Percentiles rank a stretch among this genome's conserved stretches.
These are phyloP conservation scores for Cryoendolithus antarcticus DNA, from an alignment of 2,329 filamentous ascomycete genomes.

Conservation along the genomic window DNA sequence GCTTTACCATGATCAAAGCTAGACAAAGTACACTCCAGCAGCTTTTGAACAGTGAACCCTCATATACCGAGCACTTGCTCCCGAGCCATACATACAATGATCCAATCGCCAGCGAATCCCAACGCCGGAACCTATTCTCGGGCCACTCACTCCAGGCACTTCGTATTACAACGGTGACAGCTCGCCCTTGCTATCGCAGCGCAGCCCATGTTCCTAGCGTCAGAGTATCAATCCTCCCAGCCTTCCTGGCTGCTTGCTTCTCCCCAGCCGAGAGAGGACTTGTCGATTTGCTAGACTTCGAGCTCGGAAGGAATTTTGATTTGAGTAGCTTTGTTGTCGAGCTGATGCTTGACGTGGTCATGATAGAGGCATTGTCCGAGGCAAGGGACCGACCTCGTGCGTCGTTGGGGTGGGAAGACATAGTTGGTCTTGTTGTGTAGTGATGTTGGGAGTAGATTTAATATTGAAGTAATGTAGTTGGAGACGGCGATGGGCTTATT, in stretches of 20 bases:
- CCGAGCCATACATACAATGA: too few species aligned
- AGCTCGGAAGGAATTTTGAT: conserved; percentile 3
- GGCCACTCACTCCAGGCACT: too few species aligned
- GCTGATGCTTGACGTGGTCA: conserved; percentile 5
- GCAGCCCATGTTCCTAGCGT: conserved; percentile 1
- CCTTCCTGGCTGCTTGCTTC: conserved; percentile 5
- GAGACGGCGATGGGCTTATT: too few species aligned
- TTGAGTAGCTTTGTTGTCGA: conserved; percentile 6
- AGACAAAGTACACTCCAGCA: too few species aligned
- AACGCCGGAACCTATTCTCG: too few species aligned
- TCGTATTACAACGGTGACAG: background rate
- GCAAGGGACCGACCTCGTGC: too few species aligned
- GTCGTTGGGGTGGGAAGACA: conserved; percentile 1
- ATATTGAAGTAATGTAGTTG: background rate
- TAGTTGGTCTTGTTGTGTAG: background rate
- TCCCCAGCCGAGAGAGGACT: conserved; percentile 3
- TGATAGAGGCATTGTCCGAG: conserved; percentile 3
- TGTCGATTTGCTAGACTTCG: background rate
- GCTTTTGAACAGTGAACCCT: too few species aligned
- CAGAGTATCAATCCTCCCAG: conserved; percentile 1
- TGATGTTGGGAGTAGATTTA: background rate
- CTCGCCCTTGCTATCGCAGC: background rate
- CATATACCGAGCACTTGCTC: too few species aligned
- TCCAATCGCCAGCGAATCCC: too few species aligned
- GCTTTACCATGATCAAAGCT: too few species aligned